Evolutionary conservation across 2,329 filamentous ascomycete genomes (phyloP), one percentile per base, ranked within the genome.

Genomic region (Canariomyces notabilis): DNA sequence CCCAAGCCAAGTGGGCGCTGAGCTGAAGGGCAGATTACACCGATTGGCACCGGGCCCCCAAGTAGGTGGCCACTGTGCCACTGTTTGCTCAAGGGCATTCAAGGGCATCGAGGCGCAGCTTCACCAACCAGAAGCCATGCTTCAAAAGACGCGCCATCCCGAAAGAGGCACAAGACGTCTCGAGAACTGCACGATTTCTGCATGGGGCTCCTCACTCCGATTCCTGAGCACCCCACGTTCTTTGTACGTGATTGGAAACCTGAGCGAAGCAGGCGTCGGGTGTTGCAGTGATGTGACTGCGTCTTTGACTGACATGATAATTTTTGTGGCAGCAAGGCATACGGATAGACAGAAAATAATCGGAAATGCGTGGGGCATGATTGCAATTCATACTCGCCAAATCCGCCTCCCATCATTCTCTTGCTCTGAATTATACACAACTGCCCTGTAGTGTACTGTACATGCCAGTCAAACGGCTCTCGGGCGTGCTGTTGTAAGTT

Each of bases 121-220:
- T 48, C 46, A 42, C 53, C 53, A 54, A 53, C 53, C 53, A 51
- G 38, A 49, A 4, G 20, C 46, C 43, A n/a, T 49, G 47, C 40
- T 22, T 7, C 9, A 36, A 6, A 18, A 21, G 18, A 14, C 35
- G 18, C 41, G 18, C 50, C 47, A 49, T 50, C 32, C 50, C 50
- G 22, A 36, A 52, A 48, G 41, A 35, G 47, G 50, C 49, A 40
- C 49, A n/a, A n/a, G 37, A 41, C 26, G 38, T 49, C 37, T 47
- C 36, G 44, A 38, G 22, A 20, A n/a, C 14, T 22, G 37, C 23
- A 39, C 19, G 23, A 15, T 3, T 18, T 14, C 8, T 18, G 5
- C 19, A 4, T 15, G 14, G 4, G 8, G 6, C 20, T 29, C 3
- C 8, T 22, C 7, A 4, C 5, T 29, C 20, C 37, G 11, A 15